Percentiles rank a stretch among this genome's conserved stretches.
These are phyloP conservation scores for Boletus vinaceobasis DNA, from an alignment of 768 basidiomycete species.

Conservation along the genomic window DNA sequence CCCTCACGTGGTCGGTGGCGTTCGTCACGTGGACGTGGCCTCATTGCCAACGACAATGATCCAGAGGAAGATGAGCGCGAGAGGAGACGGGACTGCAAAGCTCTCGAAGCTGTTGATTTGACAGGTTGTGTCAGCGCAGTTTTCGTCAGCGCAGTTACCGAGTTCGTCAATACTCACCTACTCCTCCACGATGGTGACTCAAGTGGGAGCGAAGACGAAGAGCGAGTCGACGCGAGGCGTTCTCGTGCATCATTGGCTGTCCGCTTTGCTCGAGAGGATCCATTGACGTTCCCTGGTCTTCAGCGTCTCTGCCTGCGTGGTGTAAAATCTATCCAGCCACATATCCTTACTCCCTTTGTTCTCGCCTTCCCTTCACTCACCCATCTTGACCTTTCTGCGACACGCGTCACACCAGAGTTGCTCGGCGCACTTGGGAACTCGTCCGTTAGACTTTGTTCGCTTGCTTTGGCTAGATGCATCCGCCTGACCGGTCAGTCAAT, in stretches of 20 bases:
- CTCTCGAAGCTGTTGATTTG: slow-evolving; percentile 86
- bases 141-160: slow-evolving; percentile 81
- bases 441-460: slow-evolving; percentile 67
- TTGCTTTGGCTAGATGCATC: slow-evolving; percentile 84
- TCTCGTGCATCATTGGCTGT: slow-evolving; percentile 33
- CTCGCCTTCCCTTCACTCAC: slow-evolving; percentile 82
- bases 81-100: slow-evolving; percentile 66
- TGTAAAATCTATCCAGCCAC: slow-evolving; percentile 71
- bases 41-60: slow-evolving; percentile 49
- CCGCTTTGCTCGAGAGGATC: slow-evolving; percentile 41
- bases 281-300: slow-evolving; percentile 63
- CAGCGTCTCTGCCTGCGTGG: slow-evolving; percentile 79
- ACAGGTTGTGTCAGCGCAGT: slow-evolving; percentile 93
- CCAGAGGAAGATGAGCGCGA: slow-evolving; percentile 76
- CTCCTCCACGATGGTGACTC: slow-evolving; percentile 39
- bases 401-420: slow-evolving; percentile 75
- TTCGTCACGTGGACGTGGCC: slow-evolving; percentile 60
- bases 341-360: slow-evolving; percentile 68
- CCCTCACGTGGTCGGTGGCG: slow-evolving; percentile 68
- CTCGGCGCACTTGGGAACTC: slow-evolving; percentile 64
- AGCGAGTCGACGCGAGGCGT: slow-evolving; percentile 28
- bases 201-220: slow-evolving; percentile 43
- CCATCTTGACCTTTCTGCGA: slow-evolving; percentile 88
- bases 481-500: slow-evolving; percentile 79
- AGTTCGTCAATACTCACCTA: slow-evolving; percentile 73